Base-by-base conservation (phyloP, 345 rosid genomes). In the Eucalyptus urophylla region DNA sequence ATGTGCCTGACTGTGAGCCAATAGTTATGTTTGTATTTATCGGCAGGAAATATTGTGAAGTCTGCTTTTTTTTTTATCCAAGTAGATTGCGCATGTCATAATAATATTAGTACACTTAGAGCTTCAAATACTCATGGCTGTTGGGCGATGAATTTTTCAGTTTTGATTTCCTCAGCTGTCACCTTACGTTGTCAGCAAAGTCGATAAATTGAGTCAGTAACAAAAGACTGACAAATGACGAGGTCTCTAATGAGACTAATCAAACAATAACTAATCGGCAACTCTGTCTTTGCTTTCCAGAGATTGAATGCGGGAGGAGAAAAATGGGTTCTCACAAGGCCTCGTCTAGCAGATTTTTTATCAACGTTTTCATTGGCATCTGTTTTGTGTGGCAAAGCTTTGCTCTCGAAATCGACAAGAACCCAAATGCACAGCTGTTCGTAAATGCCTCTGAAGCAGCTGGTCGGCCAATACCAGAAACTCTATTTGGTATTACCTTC, bases 401-500 rank as follows among this genome's bases (percentile, higher is more conserved):
- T 90, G 97, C 93, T 90, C 86, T 87, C 89, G 94, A 90, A 88
- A 92, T 90, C 11, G 94, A 93, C 14, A 93, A 92, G 47, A 92
- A 94, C 92, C 95, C 90, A 88, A 87, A 93, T 1, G 96, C 94
- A 8, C 83, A 90, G 88, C 93, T 97, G 91, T 49, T 89, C 67
- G 90, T 98, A 29, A 89, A 97, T 93, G 98, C 97, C 67, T 96
- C 99, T 81, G 88, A 90, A 40, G 92, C 90, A 49, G 92, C 87
- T 21, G 92, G 93, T 76, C 93, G 89, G 45, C 90, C 86, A 17
- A 95, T 97, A 58, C 98, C 99, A 45, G 93, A 94, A 56, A 97
- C 97, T 5, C 96, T 98, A 44, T 95, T 97, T 53, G 99, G 99
- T 51, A 91, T 98, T 87, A 96, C 96, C 94, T 97, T 96, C 49